Evolutionary conservation across 1,139 yeast species (phyloP).

Genomic region (Suhomyces wounanorum): DNA sequence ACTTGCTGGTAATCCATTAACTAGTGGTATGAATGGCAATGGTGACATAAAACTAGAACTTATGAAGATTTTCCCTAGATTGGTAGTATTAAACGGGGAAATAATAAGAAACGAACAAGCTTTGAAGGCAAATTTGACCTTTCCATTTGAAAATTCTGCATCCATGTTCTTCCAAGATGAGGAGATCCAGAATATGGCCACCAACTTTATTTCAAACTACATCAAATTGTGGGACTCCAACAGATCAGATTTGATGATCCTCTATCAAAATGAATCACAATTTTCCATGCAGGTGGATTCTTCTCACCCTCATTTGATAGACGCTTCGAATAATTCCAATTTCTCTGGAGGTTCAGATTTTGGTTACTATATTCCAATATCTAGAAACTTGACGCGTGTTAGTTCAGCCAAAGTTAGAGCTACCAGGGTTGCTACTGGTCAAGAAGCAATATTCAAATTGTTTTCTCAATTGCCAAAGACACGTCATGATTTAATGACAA

Average conservation of each 20-base stretch:
- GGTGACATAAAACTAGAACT: slow-evolving; percentile 52
- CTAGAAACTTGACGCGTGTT: slow-evolving; percentile 75
- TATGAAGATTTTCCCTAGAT: slow-evolving; percentile 71
- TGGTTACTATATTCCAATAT: slow-evolving; percentile 65
- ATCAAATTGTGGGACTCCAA: slow-evolving; percentile 81
- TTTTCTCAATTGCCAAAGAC: slow-evolving; percentile 75
- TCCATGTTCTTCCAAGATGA: slow-evolving; percentile 75
- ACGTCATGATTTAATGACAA: slow-evolving; percentile 63
- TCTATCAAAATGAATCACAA: slow-evolving; percentile 83
- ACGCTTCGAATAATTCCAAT: slow-evolving; percentile 33
- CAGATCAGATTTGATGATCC: slow-evolving; percentile 64
- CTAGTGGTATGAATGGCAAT: slow-evolving; percentile 23
- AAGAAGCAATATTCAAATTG: slow-evolving; percentile 58
- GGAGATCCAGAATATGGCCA: slow-evolving; percentile 69
- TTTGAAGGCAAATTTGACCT: slow-evolving; percentile 52
- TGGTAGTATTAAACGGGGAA: slow-evolving; percentile 77
- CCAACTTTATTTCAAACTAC: slow-evolving; percentile 74
- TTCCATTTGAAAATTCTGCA: slow-evolving; percentile 52
- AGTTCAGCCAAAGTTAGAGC: slow-evolving; percentile 59
- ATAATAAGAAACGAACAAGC: slow-evolving; percentile 72
- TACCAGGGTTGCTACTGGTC: slow-evolving; percentile 69
- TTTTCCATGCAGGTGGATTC: slow-evolving; percentile 70
- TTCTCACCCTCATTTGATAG: slow-evolving; percentile 52
- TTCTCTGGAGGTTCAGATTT: slow-evolving; percentile 46
- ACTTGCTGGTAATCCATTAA: slow-evolving; percentile 75